Base-by-base conservation (phyloP, 768 basidiomycete genomes). In the Boletus reticuloceps region DNA sequence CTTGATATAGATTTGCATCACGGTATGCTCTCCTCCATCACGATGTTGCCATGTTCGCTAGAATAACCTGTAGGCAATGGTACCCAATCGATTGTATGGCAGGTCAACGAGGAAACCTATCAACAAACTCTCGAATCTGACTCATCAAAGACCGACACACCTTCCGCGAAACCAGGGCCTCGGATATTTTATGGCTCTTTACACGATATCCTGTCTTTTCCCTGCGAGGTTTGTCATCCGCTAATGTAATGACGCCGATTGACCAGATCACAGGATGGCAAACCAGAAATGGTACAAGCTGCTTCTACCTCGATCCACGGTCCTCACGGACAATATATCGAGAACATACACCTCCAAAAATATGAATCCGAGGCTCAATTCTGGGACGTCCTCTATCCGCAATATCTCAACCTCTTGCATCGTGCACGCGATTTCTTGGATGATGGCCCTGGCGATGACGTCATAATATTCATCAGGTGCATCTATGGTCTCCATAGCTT, bases 151-250 rank as follows among this genome's bases (percentile, higher is more conserved):
- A 64, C 19, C 54, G 67, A 67, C 58, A 64, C 67, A 0, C 57
- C 65, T 1, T 60, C 58, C 2, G 14, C 58, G 1, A 78, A 77
- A 47, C 69, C 70, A 2, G 81, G 83, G 2, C 78, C 86, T 1
- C 79, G 82, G 58, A 72, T 94, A 34, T 97, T 85, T 69, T 99
- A 98, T 55, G 92, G 91, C 1, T 94, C 91, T 11, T 75, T 95
- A n/a, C 96, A 99, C 66, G 96, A 98, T 61, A 82, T 98, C 42
- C 77, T 94, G 14, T 90, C 94, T 13, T 97, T 85, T 65, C 94
- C 94, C 1, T 97, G 94, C 74, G 94, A 97, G 77, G 91, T 90
- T 59, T 31, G 72, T 56, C 1, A 16, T 36, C 25, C 6, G 9
- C 22, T 3, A 0, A 4, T 32, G 19, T 29, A 14, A 16, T 32